Conservation (phyloP, 78 protist species). For the Dictyostelium firmibasis region DNA sequence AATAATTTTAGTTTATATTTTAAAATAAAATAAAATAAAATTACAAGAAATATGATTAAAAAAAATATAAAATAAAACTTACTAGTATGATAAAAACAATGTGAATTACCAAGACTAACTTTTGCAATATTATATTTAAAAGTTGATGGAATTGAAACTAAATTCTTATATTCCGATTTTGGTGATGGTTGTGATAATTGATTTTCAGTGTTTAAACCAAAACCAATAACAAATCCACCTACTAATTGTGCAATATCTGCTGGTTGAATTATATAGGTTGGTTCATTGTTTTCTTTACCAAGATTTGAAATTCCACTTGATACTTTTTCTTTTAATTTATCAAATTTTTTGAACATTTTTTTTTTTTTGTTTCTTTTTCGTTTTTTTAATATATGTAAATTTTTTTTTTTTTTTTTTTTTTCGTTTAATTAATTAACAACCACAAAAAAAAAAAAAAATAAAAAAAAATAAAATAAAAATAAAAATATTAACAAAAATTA, state of each 20-base stretch:
- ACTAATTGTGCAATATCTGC: background rate
- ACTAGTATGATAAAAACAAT: constrained; percentile 36
- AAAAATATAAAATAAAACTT: constrained; percentile 6
- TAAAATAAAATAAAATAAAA: background rate
- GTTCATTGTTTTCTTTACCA: background rate
- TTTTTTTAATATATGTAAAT: no score
- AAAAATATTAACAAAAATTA: no score
- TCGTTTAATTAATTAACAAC: no score
- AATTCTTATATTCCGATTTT: background rate
- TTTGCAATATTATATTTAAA: constrained; percentile 6
- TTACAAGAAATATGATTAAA: background rate
- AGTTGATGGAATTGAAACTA: constrained; percentile 15
- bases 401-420: no score
- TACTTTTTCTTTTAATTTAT: constrained; percentile 14
- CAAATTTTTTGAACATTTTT: constrained; percentile 22
- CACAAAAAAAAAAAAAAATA: no score
- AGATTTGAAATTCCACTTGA: background rate
- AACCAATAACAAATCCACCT: constrained; percentile 63
- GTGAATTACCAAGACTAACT: constrained; percentile 39
- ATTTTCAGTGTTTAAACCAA: constrained; percentile 40
- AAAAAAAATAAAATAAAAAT: no score
- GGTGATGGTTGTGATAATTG: constrained; percentile 11
- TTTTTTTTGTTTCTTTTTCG: background rate
- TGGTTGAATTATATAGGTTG: constrained; percentile 7
- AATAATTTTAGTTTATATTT: background rate